Evolutionary conservation across 495 filamentous ascomycete species (phyloP), one percentile per base, ranked within the genome.

Genomic region (Polyplosphaeria fusca): DNA sequence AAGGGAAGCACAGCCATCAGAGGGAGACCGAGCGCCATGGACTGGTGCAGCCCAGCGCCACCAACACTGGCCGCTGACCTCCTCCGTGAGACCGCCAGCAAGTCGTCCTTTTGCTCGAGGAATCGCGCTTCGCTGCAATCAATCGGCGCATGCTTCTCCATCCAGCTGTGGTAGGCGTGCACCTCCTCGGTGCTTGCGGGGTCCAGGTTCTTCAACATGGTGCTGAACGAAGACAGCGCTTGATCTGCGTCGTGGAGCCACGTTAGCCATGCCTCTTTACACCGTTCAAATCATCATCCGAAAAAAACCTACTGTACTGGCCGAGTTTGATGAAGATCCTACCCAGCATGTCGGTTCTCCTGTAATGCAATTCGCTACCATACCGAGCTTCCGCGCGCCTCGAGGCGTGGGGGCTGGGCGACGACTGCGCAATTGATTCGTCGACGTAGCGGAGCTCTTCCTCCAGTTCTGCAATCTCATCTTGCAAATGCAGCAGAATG

Each of bases 401-500:
- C 0, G 87, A 90, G 0, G 83, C 82, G 5, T 84, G 83, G 26
- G 79, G 74, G 0, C 39, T 28, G 5, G 65, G 59, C 20, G 55
- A 52, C 22, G 46, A 44, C 38, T 86, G 81, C 19, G 86, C 86
- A 56, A 91, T 86, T 20, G 81, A 77, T 27, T 82, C 80, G 60
- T 95, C 90, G 0, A 92, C 71, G 1, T 76, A 72, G n/a, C 81
- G 77, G 0, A 93, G 75, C 35, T 89, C 82, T 61, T 87, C 84
- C 63, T 91, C 88, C 46, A 93, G 75, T 47, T 92, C 86, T 1
- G 81, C 76, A 35, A 95, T 82, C 67, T 95, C 89, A 65, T 93
- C 88, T 71, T 95, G 91, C 0, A 96, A 80, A 64, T 93, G 82
- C 1, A 96, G 76, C 2, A 96, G 77, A 12, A 95, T 75, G 16